Evolutionary conservation across 2,329 filamentous ascomycete species (phyloP).

Genomic region (Hypomyces rosellus): DNA sequence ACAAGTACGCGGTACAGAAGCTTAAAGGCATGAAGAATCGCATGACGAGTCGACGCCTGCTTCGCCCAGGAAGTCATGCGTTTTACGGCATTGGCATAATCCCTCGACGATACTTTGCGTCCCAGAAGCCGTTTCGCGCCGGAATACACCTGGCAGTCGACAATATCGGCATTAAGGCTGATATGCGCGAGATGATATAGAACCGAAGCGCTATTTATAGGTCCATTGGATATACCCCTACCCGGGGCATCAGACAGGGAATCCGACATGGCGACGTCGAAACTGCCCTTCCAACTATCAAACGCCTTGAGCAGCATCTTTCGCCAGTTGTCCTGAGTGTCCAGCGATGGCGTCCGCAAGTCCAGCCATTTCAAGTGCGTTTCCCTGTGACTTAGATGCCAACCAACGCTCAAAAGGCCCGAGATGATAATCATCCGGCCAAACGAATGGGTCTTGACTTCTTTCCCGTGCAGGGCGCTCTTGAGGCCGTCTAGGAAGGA

Average conservation of each 20-base stretch:
- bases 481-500: constrained; percentile 83
- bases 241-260: constrained; percentile 28
- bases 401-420: constrained; percentile 81
- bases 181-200: constrained; percentile 85
- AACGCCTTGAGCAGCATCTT: constrained; percentile 71
- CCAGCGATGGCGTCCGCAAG: constrained; percentile 56
- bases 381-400: constrained; percentile 85
- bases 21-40: constrained; percentile 76
- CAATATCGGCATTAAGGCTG: constrained; percentile 80
- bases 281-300: constrained; percentile 81
- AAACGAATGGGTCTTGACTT: constrained; percentile 79
- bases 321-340: constrained; percentile 67
- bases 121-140: constrained; percentile 72
- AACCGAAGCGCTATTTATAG: constrained; percentile 73
- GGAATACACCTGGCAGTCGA: constrained; percentile 85
- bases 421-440: constrained; percentile 88
- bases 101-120: constrained; percentile 67
- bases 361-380: constrained; percentile 76
- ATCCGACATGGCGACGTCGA: constrained; percentile 59
- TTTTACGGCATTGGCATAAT: constrained; percentile 65
- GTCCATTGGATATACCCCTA: constrained; percentile 44
- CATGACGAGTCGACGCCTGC: constrained; percentile 67
- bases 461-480: constrained; percentile 71
- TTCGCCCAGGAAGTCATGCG: constrained; percentile 78
- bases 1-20: constrained; percentile 74